These are phyloP conservation scores for Kazachstania taianensis DNA, from an alignment of 805 yeast genomes.

Conservation along the genomic window DNA sequence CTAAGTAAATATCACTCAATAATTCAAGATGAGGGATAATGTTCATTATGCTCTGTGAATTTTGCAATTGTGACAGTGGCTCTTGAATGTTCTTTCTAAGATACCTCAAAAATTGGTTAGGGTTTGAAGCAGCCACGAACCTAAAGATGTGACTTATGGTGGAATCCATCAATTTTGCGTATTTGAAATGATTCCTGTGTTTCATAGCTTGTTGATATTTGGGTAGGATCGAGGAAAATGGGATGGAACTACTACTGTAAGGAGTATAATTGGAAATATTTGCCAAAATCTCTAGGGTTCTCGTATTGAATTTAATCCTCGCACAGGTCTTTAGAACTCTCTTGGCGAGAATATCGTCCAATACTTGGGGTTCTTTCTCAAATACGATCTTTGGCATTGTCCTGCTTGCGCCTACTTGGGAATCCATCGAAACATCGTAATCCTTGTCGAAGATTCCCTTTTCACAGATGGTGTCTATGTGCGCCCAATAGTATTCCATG, in stretches of 20 bases:
- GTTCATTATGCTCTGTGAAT: conserved; percentile 3
- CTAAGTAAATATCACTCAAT: conserved; percentile 35
- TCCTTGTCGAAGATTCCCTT: conserved; percentile 3
- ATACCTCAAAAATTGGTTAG: conserved; percentile 32
- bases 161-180: conserved; percentile 12
- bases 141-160: conserved; percentile 29
- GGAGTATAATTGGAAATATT: conserved; percentile 18
- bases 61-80: conserved; percentile 4
- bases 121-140: conserved; percentile 43
- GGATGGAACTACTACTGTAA: not conserved
- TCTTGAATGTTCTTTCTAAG: conserved; percentile 8
- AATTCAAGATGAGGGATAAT: conserved; percentile 33
- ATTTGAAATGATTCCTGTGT: conserved; percentile 7
- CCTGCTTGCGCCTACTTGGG: not conserved
- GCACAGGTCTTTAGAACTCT: conserved; percentile 24
- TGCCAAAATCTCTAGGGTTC: conserved; percentile 26
- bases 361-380: conserved; percentile 1
- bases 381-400: not conserved
- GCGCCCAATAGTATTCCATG: conserved; percentile 33
- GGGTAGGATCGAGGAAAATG: conserved; percentile 11
- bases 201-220: conserved; percentile 12
- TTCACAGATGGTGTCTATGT: conserved; percentile 16
- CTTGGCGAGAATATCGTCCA: conserved; percentile 21
- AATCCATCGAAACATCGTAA: not conserved
- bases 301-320: conserved; percentile 27